Base-by-base conservation (phyloP, 148 eudicot genomes). In the Silene latifolia region DNA sequence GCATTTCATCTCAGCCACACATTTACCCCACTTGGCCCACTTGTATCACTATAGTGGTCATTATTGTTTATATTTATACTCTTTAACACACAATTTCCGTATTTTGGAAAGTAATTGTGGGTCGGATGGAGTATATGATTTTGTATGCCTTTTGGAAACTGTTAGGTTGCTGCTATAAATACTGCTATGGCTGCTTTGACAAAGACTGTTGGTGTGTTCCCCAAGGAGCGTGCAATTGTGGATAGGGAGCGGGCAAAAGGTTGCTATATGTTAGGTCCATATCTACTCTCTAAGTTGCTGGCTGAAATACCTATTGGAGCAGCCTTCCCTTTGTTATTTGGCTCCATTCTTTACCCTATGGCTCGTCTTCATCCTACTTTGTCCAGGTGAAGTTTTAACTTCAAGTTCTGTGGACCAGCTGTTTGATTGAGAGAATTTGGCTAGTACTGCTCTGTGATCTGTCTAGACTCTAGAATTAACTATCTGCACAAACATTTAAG, bases 161-260 rank as follows among this genome's bases (percentile, higher is more conserved):
- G 67, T 47, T 72, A 96, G 99, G 98, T 96, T 88, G 93, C 98
- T 77, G 99, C 99, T 44, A 96, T 96, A 74, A 96, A 96, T 77
- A 96, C 99, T 57, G 99, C 99, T 72, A 96, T 96, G 99, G 99
- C 99, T 81, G 94, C 99, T 74, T 88, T 96, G 67, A 89, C 99
- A 77, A 96, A 96, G 85, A 96, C 99, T 13, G 98, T 88, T 12
- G 94, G 99, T 42, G 90, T 96, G 20, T 96, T 96, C 71, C 98
- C 99, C 64, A 96, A 88, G 89, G 99, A 96, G 81, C 98, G 98
- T 79, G 91, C 94, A 66, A 92, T 96, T 80, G 97, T 96, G 23
- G 97, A 96, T 73, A 84, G 99, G 75, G 99, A 96, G 80, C 86
- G 98, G 29, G 93, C 97, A 72, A 96, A 96, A 75, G 97, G 99